Evolutionary conservation across 2,329 filamentous ascomycete genomes (phyloP), one percentile per base, ranked within the genome.

Genomic region (Ciborinia camelliae): DNA sequence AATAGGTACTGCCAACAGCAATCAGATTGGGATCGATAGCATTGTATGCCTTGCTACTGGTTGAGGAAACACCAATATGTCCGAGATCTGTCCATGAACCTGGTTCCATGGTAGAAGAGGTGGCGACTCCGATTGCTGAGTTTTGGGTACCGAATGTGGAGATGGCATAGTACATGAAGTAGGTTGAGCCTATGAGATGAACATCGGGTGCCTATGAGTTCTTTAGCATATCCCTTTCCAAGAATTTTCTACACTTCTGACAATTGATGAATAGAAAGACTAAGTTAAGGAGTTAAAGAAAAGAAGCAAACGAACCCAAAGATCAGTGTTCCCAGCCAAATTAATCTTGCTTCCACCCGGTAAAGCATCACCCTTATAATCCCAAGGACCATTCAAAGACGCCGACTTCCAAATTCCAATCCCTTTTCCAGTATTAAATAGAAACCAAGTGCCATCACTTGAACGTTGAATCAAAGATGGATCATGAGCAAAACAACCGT

Each of bases 101-200:
- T 15, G 79, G 76, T 35, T 84, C 81, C 73, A 84, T 74, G 1
- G 78, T 81, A 0, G 75, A 68, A 1, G 73, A 75, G 10, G 75
- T 77, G 10, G 75, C 76, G n/a, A 77, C 70, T 15, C 85, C 85
- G 62, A 87, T 86, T 35, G 80, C 79, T 3, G 80, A 83, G 68
- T 78, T 75, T 70, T 86, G 84, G 0, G 75, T 77, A 0, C 84
- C 84, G 66, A 85, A 86, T 0, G 78, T 77, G 3, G 80, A 83
- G 28, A 86, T 82, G 1, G 80, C 77, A 74, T 87, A 88, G 78
- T 84, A 86, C n/a, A 86, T 75, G 70, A 88, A 82, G 77, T 89
- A 90, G 0, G 79, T 78, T 62, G 76, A 78, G 67, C 82, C 82
- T n/a, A 90, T 79, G 20, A 82, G 76, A 23, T 78, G 75, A 18